phyloP scores from a whole-genome alignment of 805 yeast genomes.

The Metschnikowia similis region DNA sequence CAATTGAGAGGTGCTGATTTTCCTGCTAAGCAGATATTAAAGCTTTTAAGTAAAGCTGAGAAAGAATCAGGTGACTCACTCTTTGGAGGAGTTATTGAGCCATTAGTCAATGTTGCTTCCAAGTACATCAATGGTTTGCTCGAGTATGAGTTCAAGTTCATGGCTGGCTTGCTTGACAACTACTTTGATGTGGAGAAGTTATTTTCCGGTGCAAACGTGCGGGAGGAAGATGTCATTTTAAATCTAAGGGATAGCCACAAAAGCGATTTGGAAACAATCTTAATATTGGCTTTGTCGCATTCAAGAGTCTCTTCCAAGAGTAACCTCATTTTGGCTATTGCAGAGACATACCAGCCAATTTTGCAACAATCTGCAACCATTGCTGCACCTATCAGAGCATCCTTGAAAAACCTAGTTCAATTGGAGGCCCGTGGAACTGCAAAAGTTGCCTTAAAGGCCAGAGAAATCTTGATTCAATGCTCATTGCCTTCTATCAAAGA shows the following conservation, averaged over 20 bases:
- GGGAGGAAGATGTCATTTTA: conserved; percentile 88
- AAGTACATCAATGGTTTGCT: conserved; percentile 71
- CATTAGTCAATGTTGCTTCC: conserved; percentile 65
- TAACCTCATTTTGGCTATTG: conserved; percentile 79
- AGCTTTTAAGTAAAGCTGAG: conserved; percentile 62
- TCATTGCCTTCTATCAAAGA: conserved; percentile 94
- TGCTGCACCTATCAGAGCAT: conserved; percentile 61
- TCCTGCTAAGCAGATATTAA: conserved; percentile 84
- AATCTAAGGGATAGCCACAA: conserved; percentile 83
- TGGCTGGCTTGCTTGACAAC: conserved; percentile 63
- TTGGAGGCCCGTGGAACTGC: conserved; percentile 88
- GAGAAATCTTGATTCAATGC: conserved; percentile 95
- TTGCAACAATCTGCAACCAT: conserved; percentile 64
- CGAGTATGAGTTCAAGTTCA: conserved; percentile 77
- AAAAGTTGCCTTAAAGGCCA: conserved; percentile 89
- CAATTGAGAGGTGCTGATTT: conserved; percentile 69
- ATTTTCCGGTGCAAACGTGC: conserved; percentile 68
- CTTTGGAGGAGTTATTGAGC: conserved; percentile 60
- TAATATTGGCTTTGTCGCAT: conserved; percentile 75
- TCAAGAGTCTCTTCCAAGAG: conserved; percentile 91
- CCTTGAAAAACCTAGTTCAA: conserved; percentile 77
- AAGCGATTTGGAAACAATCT: conserved; percentile 69
- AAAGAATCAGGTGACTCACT: conserved; percentile 39
- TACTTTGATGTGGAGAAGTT: conserved; percentile 75
- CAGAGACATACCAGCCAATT: conserved; percentile 75